Evolutionary conservation across 371 early-diverging fungal species (phyloP), one percentile per base, ranked within the genome.

Genomic region (Smittium culicis): DNA sequence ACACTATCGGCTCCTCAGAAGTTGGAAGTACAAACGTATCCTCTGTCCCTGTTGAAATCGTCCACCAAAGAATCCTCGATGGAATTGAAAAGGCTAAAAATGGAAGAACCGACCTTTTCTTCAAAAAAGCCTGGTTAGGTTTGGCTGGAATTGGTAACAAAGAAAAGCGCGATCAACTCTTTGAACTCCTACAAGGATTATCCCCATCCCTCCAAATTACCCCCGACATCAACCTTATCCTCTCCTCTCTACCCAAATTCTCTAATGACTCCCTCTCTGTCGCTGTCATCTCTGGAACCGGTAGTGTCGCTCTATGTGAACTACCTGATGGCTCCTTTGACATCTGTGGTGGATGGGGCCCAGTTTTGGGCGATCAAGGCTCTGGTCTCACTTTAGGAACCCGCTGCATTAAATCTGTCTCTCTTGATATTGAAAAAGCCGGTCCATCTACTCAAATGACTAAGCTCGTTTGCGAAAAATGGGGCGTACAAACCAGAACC

Each of bases 331-430:
- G 68, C 2, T 54, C 62, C 14, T 34, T 70, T 31, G 34, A 54
- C 17, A 54, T 66, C 27, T 57, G 66, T 30, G 70, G 70, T 8
- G 69, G 78, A 67, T 54, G 71, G 71, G 60, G 69, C 69, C 66
- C 72, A 71, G 71, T 77, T 70, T 72, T 69, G 66, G 29, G 65
- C 60, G 27, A 70, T 67, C 66, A 72, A 75, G 34, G 75, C 71
- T 32, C 74, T 69, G 59, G 78, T 72, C 35, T 72, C 69, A 5
- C 55, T 67, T 32, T 77, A 66, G 70, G 70, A 34, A 64, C 65
- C 45, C 5, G 29, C 1, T 31, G 34, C 28, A 31, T 64, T 2
- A 64, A 64, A 30, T 34, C 65, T 64, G 65, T 64, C 5, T 64
- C 65, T 11, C 1, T 24, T 16, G 65, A 31, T 20, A 27, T 64